Conservation (phyloP, 257 asterid species). For the Lycium ferocissimum region DNA sequence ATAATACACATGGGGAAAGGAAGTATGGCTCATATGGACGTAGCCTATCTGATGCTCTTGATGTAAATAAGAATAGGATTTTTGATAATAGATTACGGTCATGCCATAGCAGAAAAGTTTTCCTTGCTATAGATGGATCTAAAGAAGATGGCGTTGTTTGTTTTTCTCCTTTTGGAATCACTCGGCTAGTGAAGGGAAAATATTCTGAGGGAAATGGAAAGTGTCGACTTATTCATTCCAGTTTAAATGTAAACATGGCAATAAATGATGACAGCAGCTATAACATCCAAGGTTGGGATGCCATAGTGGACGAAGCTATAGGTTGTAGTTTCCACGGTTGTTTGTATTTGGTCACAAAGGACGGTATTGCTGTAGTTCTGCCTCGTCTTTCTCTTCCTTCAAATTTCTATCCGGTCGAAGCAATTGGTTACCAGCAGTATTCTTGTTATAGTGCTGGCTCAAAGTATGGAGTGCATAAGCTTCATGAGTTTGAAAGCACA, state of each 20-base stretch:
- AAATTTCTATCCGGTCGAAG: slow-evolving; percentile 75
- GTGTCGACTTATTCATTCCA: slow-evolving; percentile 66
- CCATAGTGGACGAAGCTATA: slow-evolving; percentile 64
- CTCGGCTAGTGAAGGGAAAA: slow-evolving; percentile 66
- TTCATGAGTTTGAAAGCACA: slow-evolving; percentile 48
- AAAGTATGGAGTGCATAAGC: slow-evolving; percentile 46
- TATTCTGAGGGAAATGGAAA: slow-evolving; percentile 48
- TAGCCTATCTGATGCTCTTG: slow-evolving; percentile 45
- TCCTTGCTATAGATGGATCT: slow-evolving; percentile 63
- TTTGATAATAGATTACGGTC: slow-evolving; percentile 50
- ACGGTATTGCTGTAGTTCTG: slow-evolving; percentile 86
- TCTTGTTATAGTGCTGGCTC: slow-evolving; percentile 45
- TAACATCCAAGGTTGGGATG: slow-evolving; percentile 57
- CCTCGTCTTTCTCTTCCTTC: slow-evolving; percentile 76
- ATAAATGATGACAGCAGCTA: slow-evolving; percentile 59
- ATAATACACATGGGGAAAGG: slow-evolving; percentile 38
- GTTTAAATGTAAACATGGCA: slow-evolving; percentile 54
- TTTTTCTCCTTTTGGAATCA: slow-evolving; percentile 88
- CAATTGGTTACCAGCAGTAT: slow-evolving; percentile 62
- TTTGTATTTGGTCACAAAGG: slow-evolving; percentile 75
- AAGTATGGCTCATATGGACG: slow-evolving; percentile 41
- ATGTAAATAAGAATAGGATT: slow-evolving; percentile 47
- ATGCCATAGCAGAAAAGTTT: slow-evolving; percentile 56
- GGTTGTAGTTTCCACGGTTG: slow-evolving; percentile 83
- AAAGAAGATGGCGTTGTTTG: slow-evolving; percentile 68